Percentiles rank a stretch among this genome's conserved stretches.
Evolutionary conservation across 441 rosid genomes (phyloP).

Genomic region (Geranium incanum): DNA sequence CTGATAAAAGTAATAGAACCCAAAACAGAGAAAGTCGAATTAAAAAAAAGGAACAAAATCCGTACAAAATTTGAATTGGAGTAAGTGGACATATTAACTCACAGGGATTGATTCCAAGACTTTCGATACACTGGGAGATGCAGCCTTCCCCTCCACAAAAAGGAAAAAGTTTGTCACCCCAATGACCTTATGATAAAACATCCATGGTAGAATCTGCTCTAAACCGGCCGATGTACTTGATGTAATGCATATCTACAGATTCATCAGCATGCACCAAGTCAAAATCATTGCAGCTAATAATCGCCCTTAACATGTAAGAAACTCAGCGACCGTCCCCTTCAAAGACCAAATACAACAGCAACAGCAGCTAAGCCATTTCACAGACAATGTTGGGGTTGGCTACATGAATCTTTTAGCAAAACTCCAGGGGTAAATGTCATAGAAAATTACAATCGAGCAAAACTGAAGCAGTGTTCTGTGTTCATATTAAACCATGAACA

Average conservation of each 20-base stretch:
- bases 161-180: slow-evolving; percentile 65
- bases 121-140: slow-evolving; percentile 51
- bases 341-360: not conserved
- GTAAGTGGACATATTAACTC: slow-evolving; percentile 25
- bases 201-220: slow-evolving; percentile 75
- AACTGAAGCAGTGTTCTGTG: not conserved
- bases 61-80: not conserved
- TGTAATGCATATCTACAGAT: slow-evolving; percentile 53
- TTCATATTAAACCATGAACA: not conserved
- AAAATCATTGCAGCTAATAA: slow-evolving; percentile 5
- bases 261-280: slow-evolving; percentile 13
- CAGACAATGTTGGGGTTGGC: not conserved
- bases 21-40: not conserved
- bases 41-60: not conserved
- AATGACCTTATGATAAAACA: slow-evolving; percentile 74
- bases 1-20: slow-evolving; percentile 28
- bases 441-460: not conserved
- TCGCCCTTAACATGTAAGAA: not conserved
- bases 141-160: slow-evolving; percentile 73
- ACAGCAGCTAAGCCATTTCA: not conserved
- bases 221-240: slow-evolving; percentile 67
- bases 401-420: too few relatives aligned
- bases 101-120: slow-evolving; percentile 66
- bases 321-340: not conserved
- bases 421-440: not conserved